Base-by-base conservation (phyloP, 140 eudicot genomes). In the Artemisia princeps region DNA sequence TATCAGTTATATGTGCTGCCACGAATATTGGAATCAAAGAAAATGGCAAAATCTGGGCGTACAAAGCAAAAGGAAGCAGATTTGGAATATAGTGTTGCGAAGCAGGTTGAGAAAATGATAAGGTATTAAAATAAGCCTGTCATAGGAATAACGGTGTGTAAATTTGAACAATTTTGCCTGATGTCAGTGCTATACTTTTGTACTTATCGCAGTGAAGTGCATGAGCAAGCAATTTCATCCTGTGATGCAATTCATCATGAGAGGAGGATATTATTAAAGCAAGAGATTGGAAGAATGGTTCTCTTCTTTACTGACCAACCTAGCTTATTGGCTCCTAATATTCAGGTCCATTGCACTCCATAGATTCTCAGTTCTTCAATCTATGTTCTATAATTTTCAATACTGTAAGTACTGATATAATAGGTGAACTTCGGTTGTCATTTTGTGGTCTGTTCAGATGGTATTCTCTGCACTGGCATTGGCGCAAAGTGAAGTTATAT, bases 1-100 rank as follows among this genome's bases (percentile, higher is more conserved):
- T 94, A 94, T 86, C 96, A 86, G 79, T 74, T 81, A 13, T 86
- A 94, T 77, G 99, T 94, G 51, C 74, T 94, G 74, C 99, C 99
- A 53, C 86, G 95, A 64, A 82, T 94, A 81, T 78, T 94, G 82
- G 99, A 94, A 69, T 88, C 99, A 62, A 94, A 94, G 87, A 94
- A 81, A 86, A 78, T 94, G 92, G 99, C 99, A 46, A 94, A 94
- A 81, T 87, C 96, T 58, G 99, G 99, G 45, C 94, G 95, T 55
- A 82, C 95, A 57, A 94, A 86, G 78, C 99, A 94, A 72, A 94
- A 94, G 69, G 99, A 94, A 84, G 99, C 96, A 73, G 96, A 94
- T 79, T 76, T 94, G 73, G 99, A 94, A 70, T 94, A 94, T 64
- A 94, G 96, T 77, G 95, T 94, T 56, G 99, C 99, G 56, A 94